phyloP scores from a whole-genome alignment of 2,329 filamentous ascomycete genomes.

The Claviceps maximensis region DNA sequence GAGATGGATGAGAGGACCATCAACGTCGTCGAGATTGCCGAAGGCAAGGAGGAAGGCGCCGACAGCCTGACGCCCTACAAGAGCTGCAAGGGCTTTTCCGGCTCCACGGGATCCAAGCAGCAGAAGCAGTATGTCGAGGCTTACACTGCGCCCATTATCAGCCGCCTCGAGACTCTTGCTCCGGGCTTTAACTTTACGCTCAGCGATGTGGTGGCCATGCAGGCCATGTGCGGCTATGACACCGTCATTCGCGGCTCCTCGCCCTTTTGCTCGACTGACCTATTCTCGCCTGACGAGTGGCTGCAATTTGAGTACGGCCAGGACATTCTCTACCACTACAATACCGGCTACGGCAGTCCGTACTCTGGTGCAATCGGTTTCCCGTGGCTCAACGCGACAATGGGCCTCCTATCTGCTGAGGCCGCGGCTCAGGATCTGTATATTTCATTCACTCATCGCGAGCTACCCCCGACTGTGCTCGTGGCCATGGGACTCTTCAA shows the following conservation, averaged over 20 bases:
- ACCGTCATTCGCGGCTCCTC: constrained; percentile 49
- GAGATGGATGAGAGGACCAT: constrained; percentile 39
- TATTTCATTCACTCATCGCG: constrained; percentile 56
- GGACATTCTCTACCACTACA: constrained; percentile 52
- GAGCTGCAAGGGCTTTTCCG: constrained; percentile 49
- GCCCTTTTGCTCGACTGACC: constrained; percentile 44
- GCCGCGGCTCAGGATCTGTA: constrained; percentile 42
- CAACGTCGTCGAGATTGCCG: constrained; percentile 40
- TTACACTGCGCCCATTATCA: constrained; percentile 49
- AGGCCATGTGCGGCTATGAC: constrained; percentile 53
- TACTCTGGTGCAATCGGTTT: constrained; percentile 46
- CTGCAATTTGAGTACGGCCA: constrained; percentile 53
- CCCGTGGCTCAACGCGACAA: constrained; percentile 53
- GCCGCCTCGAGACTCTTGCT: constrained; percentile 37
- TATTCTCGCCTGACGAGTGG: constrained; percentile 51
- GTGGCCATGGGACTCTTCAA: constrained; percentile 59
- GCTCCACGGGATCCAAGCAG: constrained; percentile 42
- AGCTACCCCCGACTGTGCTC: constrained; percentile 52
- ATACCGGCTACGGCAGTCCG: constrained; percentile 49
- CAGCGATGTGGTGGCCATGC: constrained; percentile 51
- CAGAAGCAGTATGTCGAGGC: constrained; percentile 33
- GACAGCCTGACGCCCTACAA: constrained; percentile 51
- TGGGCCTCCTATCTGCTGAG: constrained; percentile 30
- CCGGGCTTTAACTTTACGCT: constrained; percentile 50
- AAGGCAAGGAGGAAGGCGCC: constrained; percentile 43